These are phyloP conservation scores for Podaxis sp. DNA, from an alignment of 768 basidiomycete genomes.

Conservation along the genomic window DNA sequence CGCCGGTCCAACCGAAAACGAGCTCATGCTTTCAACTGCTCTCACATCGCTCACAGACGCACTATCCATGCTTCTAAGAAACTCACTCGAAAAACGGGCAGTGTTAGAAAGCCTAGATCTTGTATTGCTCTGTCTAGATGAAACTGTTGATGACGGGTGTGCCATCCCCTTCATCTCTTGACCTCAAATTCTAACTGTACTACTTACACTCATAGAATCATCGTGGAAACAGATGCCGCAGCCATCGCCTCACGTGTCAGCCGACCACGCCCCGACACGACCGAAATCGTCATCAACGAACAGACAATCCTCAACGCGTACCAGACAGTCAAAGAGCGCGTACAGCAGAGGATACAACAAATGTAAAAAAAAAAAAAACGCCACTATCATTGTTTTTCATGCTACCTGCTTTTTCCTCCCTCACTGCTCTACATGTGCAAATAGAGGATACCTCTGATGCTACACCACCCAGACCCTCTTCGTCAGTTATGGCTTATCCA, in stretches of 20 bases:
- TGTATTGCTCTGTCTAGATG: constrained; percentile 88
- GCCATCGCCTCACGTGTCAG: constrained; percentile 96
- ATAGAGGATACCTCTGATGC: constrained; percentile 3
- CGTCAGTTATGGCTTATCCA: no score
- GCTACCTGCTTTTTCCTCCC: background rate
- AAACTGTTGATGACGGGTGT: constrained; percentile 97
- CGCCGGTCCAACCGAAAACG: constrained; percentile 85
- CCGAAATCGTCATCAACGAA: constrained; percentile 98
- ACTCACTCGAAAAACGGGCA: constrained; percentile 91
- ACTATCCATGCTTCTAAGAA: constrained; percentile 77
- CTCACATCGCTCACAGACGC: constrained; percentile 85
- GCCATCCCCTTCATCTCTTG: constrained; percentile 21
- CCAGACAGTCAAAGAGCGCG: constrained; percentile 81
- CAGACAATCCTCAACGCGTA: constrained; percentile 93
- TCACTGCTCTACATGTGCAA: constrained; percentile 1
- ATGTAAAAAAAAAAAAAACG: constrained; percentile 38
- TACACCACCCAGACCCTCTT: no score
- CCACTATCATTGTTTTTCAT: background rate
- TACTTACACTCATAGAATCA: constrained; percentile 54
- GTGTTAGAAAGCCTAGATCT: constrained; percentile 94
- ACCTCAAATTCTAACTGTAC: background rate
- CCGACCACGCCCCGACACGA: constrained; percentile 86
- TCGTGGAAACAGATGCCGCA: constrained; percentile 92
- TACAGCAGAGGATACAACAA: constrained; percentile 79
- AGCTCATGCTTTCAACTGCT: constrained; percentile 90